Evolutionary conservation across 2,329 filamentous ascomycete genomes (phyloP), one percentile per base, ranked within the genome.

Genomic region (Aspergillus hortae): DNA sequence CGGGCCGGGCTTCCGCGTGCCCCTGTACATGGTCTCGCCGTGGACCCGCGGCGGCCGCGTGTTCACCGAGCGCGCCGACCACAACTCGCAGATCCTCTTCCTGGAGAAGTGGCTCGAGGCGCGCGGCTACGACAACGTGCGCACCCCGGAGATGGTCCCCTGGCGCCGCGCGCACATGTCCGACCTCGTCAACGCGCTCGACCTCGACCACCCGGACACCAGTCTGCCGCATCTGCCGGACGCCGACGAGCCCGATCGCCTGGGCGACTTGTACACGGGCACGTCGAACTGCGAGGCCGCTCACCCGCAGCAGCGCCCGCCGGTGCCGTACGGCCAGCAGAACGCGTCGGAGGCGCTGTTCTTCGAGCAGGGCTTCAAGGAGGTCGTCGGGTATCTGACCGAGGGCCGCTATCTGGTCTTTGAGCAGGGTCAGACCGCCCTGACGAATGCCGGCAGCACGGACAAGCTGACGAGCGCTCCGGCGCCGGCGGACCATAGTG

Each of bases 381-480:
- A 72, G 30, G 71, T 79, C 27, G 68, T 80, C 2, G 80, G 80
- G 1, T 68, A 74, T 19, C 65, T 83, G 23, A 82, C 78, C 4
- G 80, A 83, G 60, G 80, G 80, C 10, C 77, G 79, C 15, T 81
- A 77, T 58, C 69, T 83, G 12, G 75, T 77, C 4, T 77, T 82
- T 49, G 79, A 80, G 59, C 64, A 68, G 49, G 63, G 67, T 32
- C 75, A 75, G n/a, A 67, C 61, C 15, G 77, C 77, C 0, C 67
- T 81, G 14, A 67, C 67, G 6, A 74, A 73, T 48, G 51, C 61
- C 4, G 56, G 57, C 35, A 51, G 53, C 6, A 43, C 49, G 7
- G 44, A 43, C 21, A 25, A 43, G 3, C 11, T 61, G 30, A 67
- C 52, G 43, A 56, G 54, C 17, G 63, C 59, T 4, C 54, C 54